phyloP scores from a whole-genome alignment of 2,329 filamentous ascomycete genomes.

The Fusarium oligoseptatum region DNA sequence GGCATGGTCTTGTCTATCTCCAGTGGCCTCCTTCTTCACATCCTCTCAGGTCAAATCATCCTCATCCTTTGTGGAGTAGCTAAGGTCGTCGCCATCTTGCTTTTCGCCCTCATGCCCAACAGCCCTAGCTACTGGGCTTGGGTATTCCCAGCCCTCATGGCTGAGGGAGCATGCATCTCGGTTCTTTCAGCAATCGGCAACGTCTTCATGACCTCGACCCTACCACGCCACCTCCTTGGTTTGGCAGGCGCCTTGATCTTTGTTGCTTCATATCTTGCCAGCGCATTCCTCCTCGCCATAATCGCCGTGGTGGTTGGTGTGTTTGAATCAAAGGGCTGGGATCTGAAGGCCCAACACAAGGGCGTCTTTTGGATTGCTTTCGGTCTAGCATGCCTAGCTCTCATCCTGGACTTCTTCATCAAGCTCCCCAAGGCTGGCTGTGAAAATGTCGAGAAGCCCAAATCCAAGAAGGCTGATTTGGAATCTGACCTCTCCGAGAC shows the following conservation, averaged over 20 bases:
- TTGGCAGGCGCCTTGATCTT: conserved; percentile 74
- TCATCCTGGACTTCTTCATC: conserved; percentile 55
- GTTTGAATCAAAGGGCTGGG: conserved; percentile 55
- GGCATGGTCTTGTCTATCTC: conserved; percentile 67
- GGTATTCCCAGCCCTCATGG: conserved; percentile 71
- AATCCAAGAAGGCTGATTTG: conserved; percentile 17
- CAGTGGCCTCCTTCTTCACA: conserved; percentile 68
- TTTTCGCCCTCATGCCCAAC: conserved; percentile 69
- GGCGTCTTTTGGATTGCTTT: conserved; percentile 72
- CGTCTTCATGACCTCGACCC: conserved; percentile 74
- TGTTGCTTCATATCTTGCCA: conserved; percentile 70
- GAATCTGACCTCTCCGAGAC: conserved; percentile 6
- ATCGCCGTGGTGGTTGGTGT: conserved; percentile 65
- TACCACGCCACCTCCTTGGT: conserved; percentile 71
- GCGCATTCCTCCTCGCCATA: conserved; percentile 72
- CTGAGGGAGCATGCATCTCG: conserved; percentile 74
- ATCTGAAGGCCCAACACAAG: conserved; percentile 67
- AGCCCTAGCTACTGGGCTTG: conserved; percentile 72
- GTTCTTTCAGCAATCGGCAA: conserved; percentile 74
- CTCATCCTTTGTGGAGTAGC: conserved; percentile 64
- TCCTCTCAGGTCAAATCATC: conserved; percentile 65
- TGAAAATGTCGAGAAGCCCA: conserved; percentile 33
- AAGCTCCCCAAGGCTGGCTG: conserved; percentile 43
- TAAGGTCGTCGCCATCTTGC: conserved; percentile 63
- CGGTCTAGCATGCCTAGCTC: conserved; percentile 61